These are phyloP conservation scores for Ophiostoma sp. DNA, from an alignment of 2,329 filamentous ascomycete species.

Conservation along the genomic window DNA sequence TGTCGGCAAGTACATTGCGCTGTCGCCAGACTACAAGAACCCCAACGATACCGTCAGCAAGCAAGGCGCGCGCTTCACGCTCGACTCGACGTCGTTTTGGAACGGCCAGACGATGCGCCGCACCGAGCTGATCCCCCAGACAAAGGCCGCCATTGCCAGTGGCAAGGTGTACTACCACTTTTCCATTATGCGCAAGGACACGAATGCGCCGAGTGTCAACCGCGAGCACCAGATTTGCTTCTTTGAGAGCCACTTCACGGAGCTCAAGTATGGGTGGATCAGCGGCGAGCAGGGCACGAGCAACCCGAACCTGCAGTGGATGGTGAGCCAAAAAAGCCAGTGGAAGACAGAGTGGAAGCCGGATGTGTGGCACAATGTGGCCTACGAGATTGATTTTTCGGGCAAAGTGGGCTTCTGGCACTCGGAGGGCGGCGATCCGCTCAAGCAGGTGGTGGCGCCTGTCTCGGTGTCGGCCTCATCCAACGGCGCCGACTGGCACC, in stretches of 20 bases:
- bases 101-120: slow-evolving; percentile 71
- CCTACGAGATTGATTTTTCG: slow-evolving; percentile 70
- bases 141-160: slow-evolving; percentile 61
- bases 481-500: slow-evolving; percentile 71
- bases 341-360: slow-evolving; percentile 64
- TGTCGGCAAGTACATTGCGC: slow-evolving; percentile 61
- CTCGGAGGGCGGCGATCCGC: slow-evolving; percentile 59
- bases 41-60: slow-evolving; percentile 60
- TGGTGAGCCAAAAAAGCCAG: slow-evolving; percentile 58
- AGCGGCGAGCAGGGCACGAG: slow-evolving; percentile 47
- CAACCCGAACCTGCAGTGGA: slow-evolving; percentile 62
- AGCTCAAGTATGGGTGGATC: slow-evolving; percentile 69
- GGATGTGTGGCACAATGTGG: slow-evolving; percentile 72
- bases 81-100: slow-evolving; percentile 65
- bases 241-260: slow-evolving; percentile 72
- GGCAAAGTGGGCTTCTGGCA: slow-evolving; percentile 69
- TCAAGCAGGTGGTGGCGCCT: slow-evolving; percentile 60
- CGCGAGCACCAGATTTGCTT: slow-evolving; percentile 67
- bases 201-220: slow-evolving; percentile 60
- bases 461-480: slow-evolving; percentile 61
- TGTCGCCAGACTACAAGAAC: slow-evolving; percentile 63
- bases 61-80: slow-evolving; percentile 68
- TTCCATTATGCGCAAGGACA: slow-evolving; percentile 59
- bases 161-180: slow-evolving; percentile 74
- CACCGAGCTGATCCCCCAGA: slow-evolving; percentile 73